phyloP scores from a whole-genome alignment of 2,329 filamentous ascomycete genomes.

The Sphaerulina vaccinii region DNA sequence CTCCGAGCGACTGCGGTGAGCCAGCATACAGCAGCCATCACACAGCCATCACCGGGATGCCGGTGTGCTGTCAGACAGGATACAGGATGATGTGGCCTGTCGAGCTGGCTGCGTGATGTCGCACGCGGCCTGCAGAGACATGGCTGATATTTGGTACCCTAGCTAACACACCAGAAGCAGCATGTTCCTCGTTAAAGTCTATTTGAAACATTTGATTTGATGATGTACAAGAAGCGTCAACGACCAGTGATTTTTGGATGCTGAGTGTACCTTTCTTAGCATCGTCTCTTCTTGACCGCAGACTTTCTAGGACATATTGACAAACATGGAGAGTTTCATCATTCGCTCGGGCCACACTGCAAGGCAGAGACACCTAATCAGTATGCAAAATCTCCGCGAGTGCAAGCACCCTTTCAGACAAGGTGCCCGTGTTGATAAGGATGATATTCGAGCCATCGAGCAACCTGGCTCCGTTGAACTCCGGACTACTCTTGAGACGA shows the following conservation, averaged over 20 bases:
- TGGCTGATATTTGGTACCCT: slow-evolving; percentile 4
- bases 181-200: slow-evolving; percentile 9
- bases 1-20: too few relatives aligned
- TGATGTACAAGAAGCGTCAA: slow-evolving; percentile 5
- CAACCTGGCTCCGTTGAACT: slow-evolving; percentile 15
- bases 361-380: background rate
- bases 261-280: too few relatives aligned
- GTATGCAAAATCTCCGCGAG: slow-evolving; percentile 3
- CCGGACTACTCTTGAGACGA: slow-evolving; percentile 18
- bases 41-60: background rate
- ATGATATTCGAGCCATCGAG: slow-evolving; percentile 19
- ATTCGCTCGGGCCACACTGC: background rate
- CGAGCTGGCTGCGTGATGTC: background rate
- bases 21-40: background rate
- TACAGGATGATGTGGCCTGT: background rate
- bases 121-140: background rate
- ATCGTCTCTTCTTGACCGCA: too few relatives aligned
- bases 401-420: slow-evolving; percentile 13
- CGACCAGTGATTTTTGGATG: background rate
- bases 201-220: background rate
- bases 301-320: background rate
- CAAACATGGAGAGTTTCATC: background rate
- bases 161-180: background rate
- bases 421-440: slow-evolving; percentile 20
- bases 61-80: background rate